Percentiles rank a stretch among this genome's conserved stretches.
phyloP scores from a whole-genome alignment of 345 rosid species.

The Odontarrhena argentea region DNA sequence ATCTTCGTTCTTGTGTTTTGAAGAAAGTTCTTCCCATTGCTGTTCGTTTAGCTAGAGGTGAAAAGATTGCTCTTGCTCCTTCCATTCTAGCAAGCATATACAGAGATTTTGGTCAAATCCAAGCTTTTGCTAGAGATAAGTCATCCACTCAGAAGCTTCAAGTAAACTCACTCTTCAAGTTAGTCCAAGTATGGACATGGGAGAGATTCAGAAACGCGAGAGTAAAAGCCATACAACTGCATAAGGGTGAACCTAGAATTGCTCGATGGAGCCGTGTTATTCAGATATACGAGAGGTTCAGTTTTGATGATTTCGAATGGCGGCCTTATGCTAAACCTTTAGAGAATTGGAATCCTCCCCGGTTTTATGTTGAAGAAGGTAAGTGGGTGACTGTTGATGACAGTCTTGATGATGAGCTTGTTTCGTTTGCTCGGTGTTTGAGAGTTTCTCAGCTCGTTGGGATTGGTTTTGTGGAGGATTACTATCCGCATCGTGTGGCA shows the following conservation, averaged over 20 bases:
- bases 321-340: constrained; percentile 45
- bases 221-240: constrained; percentile 10
- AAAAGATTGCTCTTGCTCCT: constrained; percentile 49
- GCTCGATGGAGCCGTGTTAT: constrained; percentile 32
- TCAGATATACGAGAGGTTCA: constrained; percentile 11
- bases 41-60: constrained; percentile 50
- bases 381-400: constrained; percentile 33
- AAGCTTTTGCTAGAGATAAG: not conserved
- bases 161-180: constrained; percentile 43
- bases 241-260: constrained; percentile 42
- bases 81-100: constrained; percentile 48
- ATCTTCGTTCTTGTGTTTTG: not conserved
- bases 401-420: constrained; percentile 38
- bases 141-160: not conserved
- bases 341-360: constrained; percentile 34
- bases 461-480: constrained; percentile 42
- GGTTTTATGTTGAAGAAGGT: constrained; percentile 36
- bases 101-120: constrained; percentile 42
- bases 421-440: constrained; percentile 44
- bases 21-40: constrained; percentile 31
- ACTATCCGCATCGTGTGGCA: constrained; percentile 57
- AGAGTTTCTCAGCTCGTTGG: constrained; percentile 51
- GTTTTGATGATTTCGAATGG: constrained; percentile 46
- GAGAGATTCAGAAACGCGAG: constrained; percentile 44
- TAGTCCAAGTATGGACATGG: constrained; percentile 55